A percentile compares a stretch with the other conserved stretches of the same genome.
phyloP scores from a whole-genome alignment of 2,329 filamentous ascomycete species.

The Penicillium sp. region DNA sequence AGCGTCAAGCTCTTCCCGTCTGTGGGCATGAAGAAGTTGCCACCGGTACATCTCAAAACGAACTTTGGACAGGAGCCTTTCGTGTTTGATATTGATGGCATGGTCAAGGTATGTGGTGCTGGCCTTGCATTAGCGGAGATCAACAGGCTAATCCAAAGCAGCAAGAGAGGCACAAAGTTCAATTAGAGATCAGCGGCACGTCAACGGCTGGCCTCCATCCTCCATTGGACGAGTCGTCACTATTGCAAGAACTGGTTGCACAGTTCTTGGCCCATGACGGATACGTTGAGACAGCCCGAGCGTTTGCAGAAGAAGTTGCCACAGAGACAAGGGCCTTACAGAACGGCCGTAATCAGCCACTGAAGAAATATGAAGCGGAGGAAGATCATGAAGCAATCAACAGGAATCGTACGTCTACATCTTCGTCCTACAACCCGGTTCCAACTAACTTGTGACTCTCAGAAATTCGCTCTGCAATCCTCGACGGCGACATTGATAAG shows the following conservation, averaged over 20 bases:
- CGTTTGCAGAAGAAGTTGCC: constrained; percentile 78
- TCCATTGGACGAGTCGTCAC: constrained; percentile 65
- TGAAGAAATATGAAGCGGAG: constrained; percentile 61
- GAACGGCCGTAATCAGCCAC: constrained; percentile 51
- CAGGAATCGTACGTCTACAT: constrained; percentile 66
- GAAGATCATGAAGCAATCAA: constrained; percentile 85
- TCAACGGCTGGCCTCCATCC: constrained; percentile 60
- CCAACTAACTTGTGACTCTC: constrained; percentile 1
- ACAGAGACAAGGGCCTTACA: constrained; percentile 68
- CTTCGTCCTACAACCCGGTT: background rate
- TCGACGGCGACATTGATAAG: constrained; percentile 87
- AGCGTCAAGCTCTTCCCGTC: constrained; percentile 51
- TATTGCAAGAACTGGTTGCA: constrained; percentile 77
- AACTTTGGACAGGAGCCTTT: constrained; percentile 72
- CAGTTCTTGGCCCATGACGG: constrained; percentile 94
- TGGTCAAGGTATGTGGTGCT: constrained; percentile 64
- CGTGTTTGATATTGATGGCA: constrained; percentile 82
- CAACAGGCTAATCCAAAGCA: constrained; percentile 34
- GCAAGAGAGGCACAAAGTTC: constrained; percentile 59
- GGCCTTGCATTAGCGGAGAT: background rate
- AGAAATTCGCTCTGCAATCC: constrained; percentile 82
- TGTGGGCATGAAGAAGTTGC: constrained; percentile 62
- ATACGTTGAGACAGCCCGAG: constrained; percentile 86
- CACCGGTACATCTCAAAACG: constrained; percentile 54
- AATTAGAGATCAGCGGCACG: constrained; percentile 58